Percentiles rank a stretch among this genome's conserved stretches.
Evolutionary conservation across 139 green algal species (phyloP).

Genomic region (Tetraselmis chui): DNA sequence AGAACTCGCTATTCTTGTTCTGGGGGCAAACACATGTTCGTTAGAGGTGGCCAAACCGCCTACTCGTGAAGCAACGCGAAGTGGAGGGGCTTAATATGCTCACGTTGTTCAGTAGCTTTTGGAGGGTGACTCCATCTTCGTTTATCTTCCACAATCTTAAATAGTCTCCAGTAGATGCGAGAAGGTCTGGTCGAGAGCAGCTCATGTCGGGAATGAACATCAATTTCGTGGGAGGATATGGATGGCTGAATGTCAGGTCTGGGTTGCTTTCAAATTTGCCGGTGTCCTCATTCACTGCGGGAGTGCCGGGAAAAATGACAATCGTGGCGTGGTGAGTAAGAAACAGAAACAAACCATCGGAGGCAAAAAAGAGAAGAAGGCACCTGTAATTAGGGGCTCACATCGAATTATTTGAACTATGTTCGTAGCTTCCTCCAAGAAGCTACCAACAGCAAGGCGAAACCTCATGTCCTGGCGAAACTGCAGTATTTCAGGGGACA

Average conservation of each 20-base stretch:
- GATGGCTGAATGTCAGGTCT: constrained; percentile 65
- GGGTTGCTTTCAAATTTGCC: constrained; percentile 58
- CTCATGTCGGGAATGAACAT: constrained; percentile 70
- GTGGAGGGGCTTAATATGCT: neutral
- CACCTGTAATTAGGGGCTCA: constrained; percentile 38
- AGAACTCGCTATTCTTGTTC: constrained; percentile 83
- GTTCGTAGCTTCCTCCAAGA: constrained; percentile 86
- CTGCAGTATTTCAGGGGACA: constrained; percentile 28
- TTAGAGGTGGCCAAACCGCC: too few relatives aligned
- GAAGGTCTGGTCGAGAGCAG: constrained; percentile 62
- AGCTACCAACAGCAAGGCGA: constrained; percentile 83
- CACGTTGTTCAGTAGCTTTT: constrained; percentile 75
- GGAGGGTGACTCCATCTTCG: constrained; percentile 62
- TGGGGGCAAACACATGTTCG: constrained; percentile 12
- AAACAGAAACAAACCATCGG: neutral
- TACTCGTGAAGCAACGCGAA: neutral
- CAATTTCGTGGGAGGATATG: constrained; percentile 92
- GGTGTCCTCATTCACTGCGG: constrained; percentile 73
- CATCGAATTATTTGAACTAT: constrained; percentile 75
- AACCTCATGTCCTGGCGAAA: constrained; percentile 78
- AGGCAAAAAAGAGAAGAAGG: too few relatives aligned
- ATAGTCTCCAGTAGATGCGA: constrained; percentile 87
- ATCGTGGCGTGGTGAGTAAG: constrained; percentile 2
- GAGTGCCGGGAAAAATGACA: constrained; percentile 12
- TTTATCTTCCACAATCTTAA: constrained; percentile 84